Percentiles rank a stretch among this genome's conserved stretches.
phyloP scores from a whole-genome alignment of 148 eudicot genomes.

The Rheum nobile region DNA sequence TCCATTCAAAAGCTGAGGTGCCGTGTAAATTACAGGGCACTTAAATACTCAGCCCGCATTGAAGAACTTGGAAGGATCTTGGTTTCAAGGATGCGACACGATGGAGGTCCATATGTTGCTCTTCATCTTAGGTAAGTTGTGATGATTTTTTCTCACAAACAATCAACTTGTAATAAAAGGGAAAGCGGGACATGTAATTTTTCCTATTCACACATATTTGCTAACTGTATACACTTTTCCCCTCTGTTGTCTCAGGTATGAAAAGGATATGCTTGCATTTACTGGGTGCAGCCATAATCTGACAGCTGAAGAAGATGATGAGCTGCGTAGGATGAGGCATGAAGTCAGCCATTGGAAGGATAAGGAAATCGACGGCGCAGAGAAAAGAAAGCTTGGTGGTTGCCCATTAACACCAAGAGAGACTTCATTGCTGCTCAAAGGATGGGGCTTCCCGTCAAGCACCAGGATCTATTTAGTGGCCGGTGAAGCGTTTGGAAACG shows the following conservation, averaged over 20 bases:
- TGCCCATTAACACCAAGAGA: conserved; percentile 94
- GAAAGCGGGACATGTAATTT: no score
- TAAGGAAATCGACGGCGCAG: conserved; percentile 83
- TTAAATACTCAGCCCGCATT: conserved; percentile 81
- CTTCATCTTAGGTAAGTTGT: conserved; percentile 73
- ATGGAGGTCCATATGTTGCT: conserved; percentile 78
- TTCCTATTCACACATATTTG: no score
- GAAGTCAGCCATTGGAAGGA: conserved; percentile 98
- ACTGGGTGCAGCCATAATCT: conserved; percentile 92
- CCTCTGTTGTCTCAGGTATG: conserved; percentile 52
- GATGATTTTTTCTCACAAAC: no score
- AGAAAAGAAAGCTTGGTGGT: conserved; percentile 76
- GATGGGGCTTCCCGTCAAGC: conserved; percentile 58
- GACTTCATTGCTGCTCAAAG: conserved; percentile 78
- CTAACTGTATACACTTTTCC: background rate
- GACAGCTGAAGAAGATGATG: conserved; percentile 74
- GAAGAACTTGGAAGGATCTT: conserved; percentile 70
- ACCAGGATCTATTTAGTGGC: conserved; percentile 89
- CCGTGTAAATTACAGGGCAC: conserved; percentile 75
- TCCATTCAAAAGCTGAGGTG: conserved; percentile 86
- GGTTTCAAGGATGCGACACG: conserved; percentile 70
- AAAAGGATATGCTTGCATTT: conserved; percentile 99
- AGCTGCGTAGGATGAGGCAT: conserved; percentile 73
- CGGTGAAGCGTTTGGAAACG: conserved; percentile 94
- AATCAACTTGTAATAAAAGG: background rate